A percentile compares a stretch with the other conserved stretches of the same genome.
phyloP scores from a whole-genome alignment of 1,284 basidiomycete genomes.

The Ganoderma boninense region DNA sequence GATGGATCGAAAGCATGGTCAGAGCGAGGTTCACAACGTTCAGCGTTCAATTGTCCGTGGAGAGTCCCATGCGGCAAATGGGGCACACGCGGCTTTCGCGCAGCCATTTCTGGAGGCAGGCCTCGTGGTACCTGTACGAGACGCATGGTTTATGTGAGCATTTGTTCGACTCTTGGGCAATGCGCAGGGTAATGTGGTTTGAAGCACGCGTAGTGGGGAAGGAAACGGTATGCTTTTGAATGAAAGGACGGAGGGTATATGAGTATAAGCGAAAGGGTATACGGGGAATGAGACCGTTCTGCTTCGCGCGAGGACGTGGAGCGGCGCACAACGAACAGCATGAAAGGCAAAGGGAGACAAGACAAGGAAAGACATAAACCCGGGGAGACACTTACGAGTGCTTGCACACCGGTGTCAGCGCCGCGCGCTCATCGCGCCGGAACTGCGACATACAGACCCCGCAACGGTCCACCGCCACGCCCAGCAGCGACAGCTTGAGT shows the following conservation, averaged over 20 bases:
- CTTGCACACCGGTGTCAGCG: conserved; percentile 70
- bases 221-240: conserved; percentile 3
- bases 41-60: conserved; percentile 30
- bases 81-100: conserved; percentile 61
- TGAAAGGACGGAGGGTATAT: neutral
- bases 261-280: conserved; percentile 1
- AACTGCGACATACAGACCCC: conserved; percentile 85
- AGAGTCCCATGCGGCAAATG: conserved; percentile 47
- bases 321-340: neutral
- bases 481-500: conserved; percentile 79
- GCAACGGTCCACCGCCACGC: conserved; percentile 79
- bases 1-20: neutral
- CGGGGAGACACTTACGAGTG: conserved; percentile 61
- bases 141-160: conserved; percentile 6
- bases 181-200: neutral
- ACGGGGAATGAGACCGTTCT: neutral
- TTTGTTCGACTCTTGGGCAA: neutral
- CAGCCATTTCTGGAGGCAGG: conserved; percentile 65
- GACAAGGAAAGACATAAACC: neutral
- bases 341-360: neutral
- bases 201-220: conserved; percentile 5
- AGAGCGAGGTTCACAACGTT: conserved; percentile 2
- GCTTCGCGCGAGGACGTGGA: neutral
- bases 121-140: conserved; percentile 58
- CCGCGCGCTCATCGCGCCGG: conserved; percentile 63